Base-by-base conservation (phyloP, 1,139 yeast genomes). In the Debaryomycetaceae sp. region DNA sequence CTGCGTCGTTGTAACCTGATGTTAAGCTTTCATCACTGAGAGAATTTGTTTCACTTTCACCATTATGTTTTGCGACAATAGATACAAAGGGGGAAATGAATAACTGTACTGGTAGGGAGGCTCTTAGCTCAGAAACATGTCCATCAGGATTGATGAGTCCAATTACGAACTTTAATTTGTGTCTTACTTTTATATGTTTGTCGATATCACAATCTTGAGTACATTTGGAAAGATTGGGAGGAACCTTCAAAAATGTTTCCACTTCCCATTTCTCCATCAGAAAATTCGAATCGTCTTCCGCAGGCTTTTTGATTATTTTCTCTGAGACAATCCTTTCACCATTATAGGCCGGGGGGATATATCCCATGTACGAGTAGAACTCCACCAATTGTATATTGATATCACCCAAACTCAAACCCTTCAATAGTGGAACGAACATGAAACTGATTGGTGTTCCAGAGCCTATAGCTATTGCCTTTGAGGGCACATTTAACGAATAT, bases 381-480 rank as follows among this genome's bases (percentile, higher is more conserved):
- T 92, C 98, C 9, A 79, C 73, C 41, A 92, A 63, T 35, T 78
- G 73, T 36, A 88, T 73, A 45, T 76, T 79, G 40, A 88, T 75
- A 14, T 78, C 74, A 2, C 97, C 97, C 35, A 92, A 67, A 44
- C 71, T 73, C 37, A 92, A 70, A 0, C 96, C 96, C 59, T 92
- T 92, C 34, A 81, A 61, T 35, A 92, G 63, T 0, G 98, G 98
- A 1, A 86, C 86, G 53, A 92, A 61, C 52, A 79, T 70, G 54
- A 92, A 71, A 50, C 81, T 75, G 9, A 92, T 74, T 1, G 88
- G 86, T 2, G 87, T 73, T 0, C 79, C 67, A 0, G 95, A 82
- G 1, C 98, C 98, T 33, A 92, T 81, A 0, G 98, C 95, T 30
- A 88, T 78, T 0, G 98, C 96, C 56, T 87, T 83, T 13, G 91